Evolutionary conservation across 2,329 filamentous ascomycete genomes (phyloP).

Genomic region (Arthrinium phaeospermum): DNA sequence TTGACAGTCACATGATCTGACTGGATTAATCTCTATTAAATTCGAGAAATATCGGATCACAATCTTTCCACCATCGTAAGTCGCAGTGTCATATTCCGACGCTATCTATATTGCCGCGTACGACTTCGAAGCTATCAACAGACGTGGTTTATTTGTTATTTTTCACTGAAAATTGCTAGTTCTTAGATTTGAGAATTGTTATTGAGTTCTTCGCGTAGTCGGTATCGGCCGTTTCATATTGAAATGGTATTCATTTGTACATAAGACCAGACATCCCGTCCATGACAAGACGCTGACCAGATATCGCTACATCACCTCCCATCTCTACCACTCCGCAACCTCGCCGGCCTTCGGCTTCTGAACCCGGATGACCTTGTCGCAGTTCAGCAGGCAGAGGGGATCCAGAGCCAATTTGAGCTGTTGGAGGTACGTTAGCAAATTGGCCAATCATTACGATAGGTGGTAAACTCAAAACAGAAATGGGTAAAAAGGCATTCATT

Average conservation of each 20-base stretch:
- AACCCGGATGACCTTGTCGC: constrained; percentile 71
- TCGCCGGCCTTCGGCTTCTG: constrained; percentile 58
- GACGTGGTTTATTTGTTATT: no score
- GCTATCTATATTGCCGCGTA: no score
- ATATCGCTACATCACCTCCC: neutral
- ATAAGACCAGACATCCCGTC: neutral
- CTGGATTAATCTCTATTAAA: no score
- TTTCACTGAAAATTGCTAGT: no score
- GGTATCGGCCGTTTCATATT: neutral
- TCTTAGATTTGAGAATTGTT: no score
- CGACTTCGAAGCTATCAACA: no score
- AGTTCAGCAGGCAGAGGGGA: constrained; percentile 72
- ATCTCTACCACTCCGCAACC: constrained; percentile 49
- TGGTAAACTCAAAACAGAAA: neutral
- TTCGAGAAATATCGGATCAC: no score
- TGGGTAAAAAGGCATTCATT: neutral
- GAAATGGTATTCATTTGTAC: neutral
- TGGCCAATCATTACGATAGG: neutral
- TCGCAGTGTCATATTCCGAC: no score
- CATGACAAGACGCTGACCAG: neutral
- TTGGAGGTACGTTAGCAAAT: constrained; percentile 23
- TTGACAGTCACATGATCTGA: no score
- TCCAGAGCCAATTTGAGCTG: constrained; percentile 83
- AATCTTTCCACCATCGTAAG: no score
- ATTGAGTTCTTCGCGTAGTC: no score